Conservation (phyloP, 495 filamentous ascomycete species). For the Penicillium ucsense region DNA sequence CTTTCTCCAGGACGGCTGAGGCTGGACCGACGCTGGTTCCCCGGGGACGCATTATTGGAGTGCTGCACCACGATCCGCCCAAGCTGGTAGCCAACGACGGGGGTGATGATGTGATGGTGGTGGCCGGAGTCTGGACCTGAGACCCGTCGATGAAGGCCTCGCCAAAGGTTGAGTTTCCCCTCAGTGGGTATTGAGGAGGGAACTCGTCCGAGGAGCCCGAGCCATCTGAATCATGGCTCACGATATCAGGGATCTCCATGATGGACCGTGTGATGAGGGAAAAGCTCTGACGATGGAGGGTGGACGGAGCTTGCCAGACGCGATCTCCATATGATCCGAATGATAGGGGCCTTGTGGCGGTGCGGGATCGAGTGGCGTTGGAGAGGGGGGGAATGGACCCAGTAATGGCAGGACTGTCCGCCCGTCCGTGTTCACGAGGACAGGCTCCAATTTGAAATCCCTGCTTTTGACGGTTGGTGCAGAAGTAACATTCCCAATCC, state of each 20-base stretch:
- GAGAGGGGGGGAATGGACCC: constrained; percentile 10
- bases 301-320: constrained; percentile 2
- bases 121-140: constrained; percentile 31
- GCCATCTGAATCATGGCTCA: constrained; percentile 52
- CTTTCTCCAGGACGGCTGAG: constrained; percentile 21
- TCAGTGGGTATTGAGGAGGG: constrained; percentile 34
- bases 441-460: neutral
- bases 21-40: constrained; percentile 30
- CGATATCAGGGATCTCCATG: constrained; percentile 48
- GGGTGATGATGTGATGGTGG: constrained; percentile 36
- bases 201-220: constrained; percentile 56
- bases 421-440: neutral
- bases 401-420: constrained; percentile 3
- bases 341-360: constrained; percentile 22
- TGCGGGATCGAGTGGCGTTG: constrained; percentile 3
- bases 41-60: constrained; percentile 26
- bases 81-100: constrained; percentile 28
- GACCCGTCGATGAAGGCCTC: constrained; percentile 28
- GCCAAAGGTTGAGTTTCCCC: constrained; percentile 29
- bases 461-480: neutral
- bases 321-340: constrained; percentile 3
- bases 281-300: constrained; percentile 3
- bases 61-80: constrained; percentile 31
- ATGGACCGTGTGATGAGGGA: constrained; percentile 17
- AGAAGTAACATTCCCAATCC: constrained; percentile 1